A percentile compares a stretch with the other conserved stretches of the same genome.
Conservation (phyloP, 2,329 filamentous ascomycete species). For the Trichoderma koningiopsis region DNA sequence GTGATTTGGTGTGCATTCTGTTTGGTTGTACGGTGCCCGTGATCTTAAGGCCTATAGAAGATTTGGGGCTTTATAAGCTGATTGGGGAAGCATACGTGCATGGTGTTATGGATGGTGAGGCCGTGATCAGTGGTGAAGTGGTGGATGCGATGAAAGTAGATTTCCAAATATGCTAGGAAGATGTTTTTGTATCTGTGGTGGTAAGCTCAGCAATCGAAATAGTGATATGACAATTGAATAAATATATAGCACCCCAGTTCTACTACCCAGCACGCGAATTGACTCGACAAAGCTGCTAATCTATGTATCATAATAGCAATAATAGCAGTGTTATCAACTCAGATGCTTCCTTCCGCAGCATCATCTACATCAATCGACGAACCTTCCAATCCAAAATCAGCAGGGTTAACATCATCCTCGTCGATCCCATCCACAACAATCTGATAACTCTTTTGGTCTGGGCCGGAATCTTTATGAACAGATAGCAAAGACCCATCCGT, state of each 20-base stretch:
- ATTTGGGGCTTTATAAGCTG: constrained; percentile 15
- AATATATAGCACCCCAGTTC: too few species aligned
- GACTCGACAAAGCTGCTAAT: too few species aligned
- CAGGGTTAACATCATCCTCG: neutral
- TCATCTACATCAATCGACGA: neutral
- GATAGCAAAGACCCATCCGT: neutral
- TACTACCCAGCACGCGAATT: too few species aligned
- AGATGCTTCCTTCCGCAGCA: neutral
- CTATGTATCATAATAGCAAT: too few species aligned
- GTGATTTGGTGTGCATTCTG: constrained; percentile 24
- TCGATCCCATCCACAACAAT: neutral
- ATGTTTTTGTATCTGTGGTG: too few species aligned
- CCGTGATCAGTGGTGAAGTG: constrained; percentile 10
- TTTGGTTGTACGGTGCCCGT: constrained; percentile 27
- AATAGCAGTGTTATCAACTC: neutral
- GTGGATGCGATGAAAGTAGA: neutral
- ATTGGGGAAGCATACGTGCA: constrained; percentile 28
- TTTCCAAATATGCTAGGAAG: constrained; percentile 1
- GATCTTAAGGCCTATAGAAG: constrained; percentile 15
- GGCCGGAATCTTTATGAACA: neutral
- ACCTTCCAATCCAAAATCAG: neutral
- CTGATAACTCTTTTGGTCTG: neutral
- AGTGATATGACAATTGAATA: neutral
- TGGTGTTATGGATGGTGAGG: constrained; percentile 28
- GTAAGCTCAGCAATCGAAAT: neutral